Evolutionary conservation across 352 stramenopile genomes (phyloP), one percentile per base, ranked within the genome.

Genomic region (Poterioochromonas sp.): DNA sequence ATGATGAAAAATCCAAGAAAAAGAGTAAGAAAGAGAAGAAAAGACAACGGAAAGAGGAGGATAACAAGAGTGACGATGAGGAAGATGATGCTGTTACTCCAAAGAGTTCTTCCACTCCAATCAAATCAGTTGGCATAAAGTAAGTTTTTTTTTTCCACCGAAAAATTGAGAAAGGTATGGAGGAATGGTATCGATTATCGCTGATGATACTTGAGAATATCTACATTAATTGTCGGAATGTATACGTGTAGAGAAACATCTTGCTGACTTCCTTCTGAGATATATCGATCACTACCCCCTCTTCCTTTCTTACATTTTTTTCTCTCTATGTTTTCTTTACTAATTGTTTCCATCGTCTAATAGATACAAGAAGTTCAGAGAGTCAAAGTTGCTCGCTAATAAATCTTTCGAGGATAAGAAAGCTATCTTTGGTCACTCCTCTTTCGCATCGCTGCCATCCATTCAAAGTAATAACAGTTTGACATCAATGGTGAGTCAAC

Each of bases 1-100:
- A 26, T 58, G 47, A 58, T 26, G 47, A 58, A 58, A 26, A 15
- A 15, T 26, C 47, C 47, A 70, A 70, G 62, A 70, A 70, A n/a
- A 70, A 70, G 62, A 70, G 62, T n/a, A 70, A 70, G 29, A 70
- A 70, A n/a, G 62, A 70, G 29, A 70, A 70, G 62, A 43, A 60
- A n/a, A n/a, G 51, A n/a, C 20, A 43, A 43, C 29, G 15, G 62
- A 43, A 43, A 43, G n/a, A 70, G 62, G 62, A 70, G 62, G n/a
- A 70, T 12, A 35, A 43, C 12, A 15, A 15, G 62, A 70, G n/a
- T 12, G n/a, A 70, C 12, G 37, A 43, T 15, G 29, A 35, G 29
- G n/a, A n/a, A n/a, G n/a, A n/a, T n/a, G n/a, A n/a, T n/a, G n/a
- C n/a, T n/a, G n/a, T n/a, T n/a, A n/a, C n/a, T n/a, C n/a, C n/a